phyloP scores from a whole-genome alignment of 1,139 yeast species.

The Eremothecium sinecaudum region DNA sequence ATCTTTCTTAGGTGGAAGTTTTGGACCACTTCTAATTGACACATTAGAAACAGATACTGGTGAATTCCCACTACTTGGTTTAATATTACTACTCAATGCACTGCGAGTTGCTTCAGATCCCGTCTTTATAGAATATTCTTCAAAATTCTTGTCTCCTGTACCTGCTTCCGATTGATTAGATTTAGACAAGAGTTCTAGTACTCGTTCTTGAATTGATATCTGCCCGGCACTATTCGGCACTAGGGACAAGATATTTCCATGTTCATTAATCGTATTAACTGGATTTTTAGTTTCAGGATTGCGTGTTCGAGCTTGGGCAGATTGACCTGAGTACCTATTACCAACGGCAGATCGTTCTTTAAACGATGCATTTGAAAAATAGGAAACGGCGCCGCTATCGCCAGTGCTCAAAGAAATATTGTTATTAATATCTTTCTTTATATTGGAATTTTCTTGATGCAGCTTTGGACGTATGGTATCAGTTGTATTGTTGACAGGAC shows the following conservation, averaged over 20 bases:
- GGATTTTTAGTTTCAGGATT: background rate
- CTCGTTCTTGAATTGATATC: slow-evolving; percentile 45
- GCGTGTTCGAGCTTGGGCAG: background rate
- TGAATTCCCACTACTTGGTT: too few species aligned
- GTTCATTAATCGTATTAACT: background rate
- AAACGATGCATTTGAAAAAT: background rate
- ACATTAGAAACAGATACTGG: background rate
- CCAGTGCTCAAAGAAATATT: background rate
- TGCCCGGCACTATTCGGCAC: slow-evolving; percentile 14
- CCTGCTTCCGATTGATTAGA: background rate
- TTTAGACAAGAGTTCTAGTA: slow-evolving; percentile 36
- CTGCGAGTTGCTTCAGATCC: too few species aligned
- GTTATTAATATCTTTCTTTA: background rate
- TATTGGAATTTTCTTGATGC: background rate
- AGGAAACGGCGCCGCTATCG: background rate
- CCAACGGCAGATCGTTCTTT: background rate
- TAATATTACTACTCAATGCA: too few species aligned
- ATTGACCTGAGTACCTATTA: background rate
- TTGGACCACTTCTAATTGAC: background rate
- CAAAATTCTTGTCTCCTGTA: slow-evolving; percentile 16
- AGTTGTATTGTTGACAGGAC: slow-evolving; percentile 6
- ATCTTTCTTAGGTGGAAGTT: background rate
- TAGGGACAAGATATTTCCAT: slow-evolving; percentile 2
- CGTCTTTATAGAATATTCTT: too few species aligned
- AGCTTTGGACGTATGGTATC: background rate